Percentiles rank a stretch among this genome's conserved stretches.
These are phyloP conservation scores for Boletus smithii DNA, from an alignment of 1,284 basidiomycete species.

Conservation along the genomic window DNA sequence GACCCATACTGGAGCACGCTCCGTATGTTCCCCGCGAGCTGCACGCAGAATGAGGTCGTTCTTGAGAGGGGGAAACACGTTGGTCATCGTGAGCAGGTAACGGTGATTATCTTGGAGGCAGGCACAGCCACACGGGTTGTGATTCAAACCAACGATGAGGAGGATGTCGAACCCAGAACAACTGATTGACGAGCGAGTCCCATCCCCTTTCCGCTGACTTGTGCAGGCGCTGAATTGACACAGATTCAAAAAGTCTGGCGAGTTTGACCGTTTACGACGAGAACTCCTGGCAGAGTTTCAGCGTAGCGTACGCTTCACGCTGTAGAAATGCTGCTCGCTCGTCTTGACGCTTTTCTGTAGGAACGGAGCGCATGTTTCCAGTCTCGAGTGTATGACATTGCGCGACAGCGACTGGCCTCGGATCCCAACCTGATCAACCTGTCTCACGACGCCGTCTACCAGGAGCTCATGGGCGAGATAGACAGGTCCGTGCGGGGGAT, in stretches of 20 bases:
- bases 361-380: slow-evolving; percentile 51
- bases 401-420: slow-evolving; percentile 49
- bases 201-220: neutral
- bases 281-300: slow-evolving; percentile 65
- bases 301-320: slow-evolving; percentile 44
- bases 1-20: slow-evolving; percentile 95
- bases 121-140: slow-evolving; percentile 18
- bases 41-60: slow-evolving; percentile 92
- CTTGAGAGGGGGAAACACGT: slow-evolving; percentile 68
- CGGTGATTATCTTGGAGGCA: neutral
- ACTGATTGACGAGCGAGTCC: slow-evolving; percentile 57
- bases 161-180: slow-evolving; percentile 50
- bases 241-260: slow-evolving; percentile 78
- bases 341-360: slow-evolving; percentile 31
- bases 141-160: neutral
- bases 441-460: slow-evolving; percentile 49
- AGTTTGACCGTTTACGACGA: slow-evolving; percentile 69
- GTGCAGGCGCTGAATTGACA: slow-evolving; percentile 1
- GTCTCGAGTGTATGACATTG: slow-evolving; percentile 58
- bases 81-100: slow-evolving; percentile 24
- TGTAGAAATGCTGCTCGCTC: neutral
- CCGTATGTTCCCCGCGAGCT: slow-evolving; percentile 82
- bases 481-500: slow-evolving; percentile 47
- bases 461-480: slow-evolving; percentile 67
- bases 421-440: slow-evolving; percentile 55